Percentiles rank a stretch among this genome's conserved stretches.
These are phyloP conservation scores for Sutorius australiensis DNA, from an alignment of 768 basidiomycete genomes.

Conservation along the genomic window DNA sequence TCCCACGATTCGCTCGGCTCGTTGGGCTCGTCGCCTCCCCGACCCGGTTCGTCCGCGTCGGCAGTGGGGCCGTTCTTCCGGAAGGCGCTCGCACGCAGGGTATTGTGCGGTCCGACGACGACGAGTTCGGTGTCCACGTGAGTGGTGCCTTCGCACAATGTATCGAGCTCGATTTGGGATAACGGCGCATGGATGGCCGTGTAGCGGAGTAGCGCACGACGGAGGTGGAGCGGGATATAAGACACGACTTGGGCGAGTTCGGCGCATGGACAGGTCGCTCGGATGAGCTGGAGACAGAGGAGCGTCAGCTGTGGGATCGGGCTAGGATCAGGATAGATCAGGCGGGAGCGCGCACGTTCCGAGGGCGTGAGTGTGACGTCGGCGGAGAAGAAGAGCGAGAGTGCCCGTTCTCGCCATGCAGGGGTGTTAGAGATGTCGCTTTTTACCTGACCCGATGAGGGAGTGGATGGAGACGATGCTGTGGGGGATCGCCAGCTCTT, in stretches of 20 bases:
- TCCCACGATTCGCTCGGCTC: slow-evolving; percentile 40
- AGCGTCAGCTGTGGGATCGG: slow-evolving; percentile 49
- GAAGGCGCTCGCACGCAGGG: slow-evolving; percentile 44
- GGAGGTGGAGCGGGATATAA: slow-evolving; percentile 55
- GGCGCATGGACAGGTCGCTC: slow-evolving; percentile 34
- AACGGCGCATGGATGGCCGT: slow-evolving; percentile 58
- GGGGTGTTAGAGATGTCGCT: slow-evolving; percentile 21
- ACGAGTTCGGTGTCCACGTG: slow-evolving; percentile 64
- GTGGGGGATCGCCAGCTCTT: slow-evolving; percentile 50
- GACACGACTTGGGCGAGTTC: slow-evolving; percentile 50
- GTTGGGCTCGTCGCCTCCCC: not conserved
- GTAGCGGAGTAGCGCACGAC: slow-evolving; percentile 55
- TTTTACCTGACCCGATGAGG: slow-evolving; percentile 11
- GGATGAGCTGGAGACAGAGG: slow-evolving; percentile 53
- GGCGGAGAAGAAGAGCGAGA: slow-evolving; percentile 46
- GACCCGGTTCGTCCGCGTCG: not conserved
- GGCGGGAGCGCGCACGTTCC: not conserved
- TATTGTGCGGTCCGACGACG: slow-evolving; percentile 53
- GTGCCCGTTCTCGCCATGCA: slow-evolving; percentile 52
- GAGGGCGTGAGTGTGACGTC: not conserved
- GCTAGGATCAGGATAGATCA: slow-evolving; percentile 15
- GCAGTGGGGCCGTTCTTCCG: slow-evolving; percentile 4
- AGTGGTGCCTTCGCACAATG: slow-evolving; percentile 46
- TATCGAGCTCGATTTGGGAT: slow-evolving; percentile 44
- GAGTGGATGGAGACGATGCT: slow-evolving; percentile 9